Conservation (phyloP, 208 protist species). For the Trypanosoma lewisi region DNA sequence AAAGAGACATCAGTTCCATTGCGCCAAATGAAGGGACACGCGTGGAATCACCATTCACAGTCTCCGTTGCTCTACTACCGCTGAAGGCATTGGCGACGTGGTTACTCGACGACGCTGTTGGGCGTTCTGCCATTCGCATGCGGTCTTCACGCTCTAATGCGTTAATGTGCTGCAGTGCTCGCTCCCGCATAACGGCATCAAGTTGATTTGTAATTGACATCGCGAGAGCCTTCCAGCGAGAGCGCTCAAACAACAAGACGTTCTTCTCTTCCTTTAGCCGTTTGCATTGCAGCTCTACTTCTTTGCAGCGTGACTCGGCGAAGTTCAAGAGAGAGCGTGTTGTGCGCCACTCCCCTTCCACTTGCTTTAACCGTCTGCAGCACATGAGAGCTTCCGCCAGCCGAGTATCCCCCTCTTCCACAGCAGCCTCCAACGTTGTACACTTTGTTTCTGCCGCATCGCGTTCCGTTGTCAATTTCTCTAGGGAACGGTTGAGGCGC, state of each 20-base stretch:
- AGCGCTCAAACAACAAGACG: constrained; percentile 17
- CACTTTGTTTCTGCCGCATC: constrained; percentile 25
- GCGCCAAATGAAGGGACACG: background rate
- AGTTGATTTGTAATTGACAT: constrained; percentile 25
- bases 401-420: constrained; percentile 5
- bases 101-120: background rate
- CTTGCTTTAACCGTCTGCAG: constrained; percentile 9
- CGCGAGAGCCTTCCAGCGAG: constrained; percentile 51
- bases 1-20: background rate
- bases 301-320: constrained; percentile 22
- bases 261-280: constrained; percentile 32
- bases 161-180: constrained; percentile 16
- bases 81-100: too few species aligned
- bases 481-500: constrained; percentile 6
- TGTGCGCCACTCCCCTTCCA: constrained; percentile 22
- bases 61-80: background rate
- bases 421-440: constrained; percentile 16
- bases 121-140: background rate
- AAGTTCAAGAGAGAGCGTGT: constrained; percentile 22
- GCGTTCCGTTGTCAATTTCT: constrained; percentile 21
- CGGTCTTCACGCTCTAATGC: constrained; percentile 3
- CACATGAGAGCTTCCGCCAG: constrained; percentile 14
- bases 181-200: constrained; percentile 16
- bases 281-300: constrained; percentile 28
- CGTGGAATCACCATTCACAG: background rate